Percentiles rank a stretch among this genome's conserved stretches.
Evolutionary conservation across 345 rosid species (phyloP).

Genomic region (Salix purpurea): DNA sequence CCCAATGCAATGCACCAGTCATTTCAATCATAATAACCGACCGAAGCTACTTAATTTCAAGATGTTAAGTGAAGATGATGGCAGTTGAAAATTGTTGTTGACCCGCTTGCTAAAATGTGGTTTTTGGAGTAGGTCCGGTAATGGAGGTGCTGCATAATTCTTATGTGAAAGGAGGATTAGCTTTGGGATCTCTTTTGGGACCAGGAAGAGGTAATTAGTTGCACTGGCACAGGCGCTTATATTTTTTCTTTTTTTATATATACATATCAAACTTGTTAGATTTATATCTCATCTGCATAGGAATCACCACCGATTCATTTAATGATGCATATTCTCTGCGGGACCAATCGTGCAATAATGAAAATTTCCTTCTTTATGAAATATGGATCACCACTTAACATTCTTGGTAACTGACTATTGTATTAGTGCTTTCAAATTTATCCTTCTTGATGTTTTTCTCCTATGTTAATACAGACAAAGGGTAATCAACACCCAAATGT

Average conservation of each 20-base stretch:
- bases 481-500: background rate
- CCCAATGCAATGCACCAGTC: background rate
- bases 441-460: background rate
- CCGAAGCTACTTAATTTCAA: background rate
- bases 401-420: background rate
- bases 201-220: slow-evolving; percentile 81
- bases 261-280: background rate
- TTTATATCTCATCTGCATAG: background rate
- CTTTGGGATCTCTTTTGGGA: slow-evolving; percentile 76
- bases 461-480: background rate
- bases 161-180: slow-evolving; percentile 76
- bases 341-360: background rate
- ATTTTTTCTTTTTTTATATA: too few relatives aligned
- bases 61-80: background rate
- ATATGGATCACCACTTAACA: background rate
- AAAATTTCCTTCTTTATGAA: background rate
- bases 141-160: slow-evolving; percentile 80
- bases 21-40: background rate
- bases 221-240: background rate
- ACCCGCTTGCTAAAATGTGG: slow-evolving; percentile 7
- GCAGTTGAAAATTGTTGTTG: background rate
- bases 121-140: slow-evolving; percentile 48
- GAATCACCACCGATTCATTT: background rate
- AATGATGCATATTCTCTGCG: background rate
- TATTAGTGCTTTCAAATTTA: slow-evolving; percentile 1